Base-by-base conservation (phyloP, 306 rosid genomes). In the Phaseolus lunatus region DNA sequence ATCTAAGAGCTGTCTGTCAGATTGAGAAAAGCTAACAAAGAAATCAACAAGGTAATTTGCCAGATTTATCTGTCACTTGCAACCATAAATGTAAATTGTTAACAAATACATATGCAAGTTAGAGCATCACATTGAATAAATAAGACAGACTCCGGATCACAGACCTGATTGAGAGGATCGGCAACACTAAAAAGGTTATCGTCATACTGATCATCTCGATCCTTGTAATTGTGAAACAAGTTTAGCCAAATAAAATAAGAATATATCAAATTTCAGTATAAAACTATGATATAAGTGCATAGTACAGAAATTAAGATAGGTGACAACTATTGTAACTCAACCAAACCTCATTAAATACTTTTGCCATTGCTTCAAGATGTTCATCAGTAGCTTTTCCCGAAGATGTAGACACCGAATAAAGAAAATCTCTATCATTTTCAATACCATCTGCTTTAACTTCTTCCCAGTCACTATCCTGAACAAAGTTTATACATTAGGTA, bases 381-480 rank as follows among this genome's bases (percentile, higher is more conserved):
- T 88, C 95, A 59, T 81, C 78, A 3, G 90, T 74, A 31, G 90
- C 85, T 82, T 88, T 89, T 67, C 87, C 84, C 1, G 68, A 50
- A 76, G 92, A 77, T 44, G 88, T 66, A 61, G 90, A 84, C 35
- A 82, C 62, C 35, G 94, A 82, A 79, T 71, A 82, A 62, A 90
- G 83, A 82, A 90, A 68, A 57, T 85, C 85, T 76, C 65, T 86
- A 70, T 89, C 92, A 53, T 84, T 72, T 73, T 82, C 90, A 41
- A 33, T 72, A 39, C 78, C 85, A 65, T 82, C 90, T 1, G 84
- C 84, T 78, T 83, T 86, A 78, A 85, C 82, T 84, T 94, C 98
- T 89, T 94, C 97, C 98, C 98, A 92, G 74, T 92, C 97, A 75
- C 93, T 87, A 72, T 89, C 98, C 98, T 90, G 95, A 72, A 81